These are phyloP conservation scores for Linnemannia schmuckeri DNA, from an alignment of 192 early-diverging fungal genomes.

Conservation along the genomic window DNA sequence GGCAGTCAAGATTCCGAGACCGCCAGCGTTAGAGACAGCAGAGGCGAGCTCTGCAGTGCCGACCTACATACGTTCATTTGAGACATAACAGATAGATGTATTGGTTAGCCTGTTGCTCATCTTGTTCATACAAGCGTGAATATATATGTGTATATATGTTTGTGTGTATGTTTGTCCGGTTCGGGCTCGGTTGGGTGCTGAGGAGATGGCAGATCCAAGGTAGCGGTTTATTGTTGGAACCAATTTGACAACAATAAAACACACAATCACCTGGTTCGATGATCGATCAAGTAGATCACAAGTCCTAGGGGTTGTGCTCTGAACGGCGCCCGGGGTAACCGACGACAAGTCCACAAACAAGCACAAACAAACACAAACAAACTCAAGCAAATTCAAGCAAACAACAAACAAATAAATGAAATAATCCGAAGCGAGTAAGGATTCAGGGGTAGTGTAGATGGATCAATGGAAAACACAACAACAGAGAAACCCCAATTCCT, in stretches of 20 bases:
- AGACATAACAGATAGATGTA: neutral
- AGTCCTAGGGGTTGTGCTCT: too few species aligned
- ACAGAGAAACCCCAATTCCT: neutral
- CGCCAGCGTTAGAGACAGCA: conserved; percentile 87
- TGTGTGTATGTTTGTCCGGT: neutral
- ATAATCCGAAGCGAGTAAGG: neutral
- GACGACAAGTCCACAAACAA: neutral
- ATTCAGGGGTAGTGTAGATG: neutral
- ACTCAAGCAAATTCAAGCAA: neutral
- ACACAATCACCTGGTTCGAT: too few species aligned
- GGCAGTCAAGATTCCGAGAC: conserved; percentile 77
- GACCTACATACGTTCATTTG: conserved; percentile 14
- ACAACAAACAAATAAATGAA: neutral
- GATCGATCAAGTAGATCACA: too few species aligned
- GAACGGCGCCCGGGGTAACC: neutral
- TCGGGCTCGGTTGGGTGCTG: too few species aligned
- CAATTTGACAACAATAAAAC: too few species aligned
- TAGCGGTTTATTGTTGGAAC: too few species aligned
- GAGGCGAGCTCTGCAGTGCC: conserved; percentile 67
- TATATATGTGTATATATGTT: too few species aligned
- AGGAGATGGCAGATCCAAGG: too few species aligned
- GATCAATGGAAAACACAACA: neutral
- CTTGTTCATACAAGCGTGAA: conserved; percentile 28
- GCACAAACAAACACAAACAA: neutral
- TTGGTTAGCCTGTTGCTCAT: too few species aligned